Base-by-base conservation (phyloP, 768 basidiomycete genomes). In the Phylloporus sp. region DNA sequence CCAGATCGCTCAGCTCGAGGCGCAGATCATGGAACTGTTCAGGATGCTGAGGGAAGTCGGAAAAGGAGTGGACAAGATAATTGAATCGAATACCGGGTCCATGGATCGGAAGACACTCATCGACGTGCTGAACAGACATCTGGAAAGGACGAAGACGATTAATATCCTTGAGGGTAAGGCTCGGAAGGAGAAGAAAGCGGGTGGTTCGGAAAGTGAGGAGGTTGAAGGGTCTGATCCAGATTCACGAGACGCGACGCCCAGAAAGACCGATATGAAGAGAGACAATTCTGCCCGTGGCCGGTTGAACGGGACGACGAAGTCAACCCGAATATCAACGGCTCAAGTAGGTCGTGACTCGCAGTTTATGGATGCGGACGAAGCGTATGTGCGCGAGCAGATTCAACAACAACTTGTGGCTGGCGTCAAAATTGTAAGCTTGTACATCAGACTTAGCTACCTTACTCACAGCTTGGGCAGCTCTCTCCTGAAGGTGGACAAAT, bases 11-110 rank as follows among this genome's bases (percentile, higher is more conserved):
- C 90, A 95, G 66, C 82, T 95, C 13, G 93, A 97, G 64, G 80
- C 86, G 12, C 91, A 97, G 73, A 95, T 95, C 54, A 82, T 89
- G 78, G 94, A 97, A 65, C 70, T 97, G 16, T 98, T 95, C 74
- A 79, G 87, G 59, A 95, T 97, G 92, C 75, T 98, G 48, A 89
- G 84, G 65, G 90, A 95, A 61, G 80, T 88, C 31, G 84, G 87
- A 15, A 82, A 80, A 50, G 86, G 87, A 13, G 80, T 91, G 32
- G 87, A 90, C 50, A 80, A 78, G 54, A 82, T 94, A 53, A 71
- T 89, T 18, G 88, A 85, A 66, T 76, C 73, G 23, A 79, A 79
- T 38, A 69, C 72, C 20, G 79, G 75, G 8, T 68, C 76, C 8
- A 82, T 93, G 81, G 88, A 95, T 62, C 79, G 92, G 53, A 86